Conservation (phyloP, 352 stramenopile species). For the Phytophthora agathidicida region DNA sequence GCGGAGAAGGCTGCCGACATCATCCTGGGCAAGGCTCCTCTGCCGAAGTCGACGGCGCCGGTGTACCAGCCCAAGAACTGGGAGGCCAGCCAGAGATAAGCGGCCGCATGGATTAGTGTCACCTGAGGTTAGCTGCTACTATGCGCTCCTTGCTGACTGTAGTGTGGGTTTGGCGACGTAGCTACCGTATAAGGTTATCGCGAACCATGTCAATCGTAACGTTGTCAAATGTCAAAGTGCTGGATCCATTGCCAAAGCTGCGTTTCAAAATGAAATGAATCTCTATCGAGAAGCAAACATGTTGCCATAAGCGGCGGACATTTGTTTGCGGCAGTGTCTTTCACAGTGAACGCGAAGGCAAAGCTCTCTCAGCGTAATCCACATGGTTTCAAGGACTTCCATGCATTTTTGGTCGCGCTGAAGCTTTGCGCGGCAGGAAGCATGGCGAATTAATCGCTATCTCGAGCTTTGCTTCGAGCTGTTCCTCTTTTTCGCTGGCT, state of each 20-base stretch:
- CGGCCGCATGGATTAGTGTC: background rate
- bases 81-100: conserved; percentile 74
- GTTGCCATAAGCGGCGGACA: no score
- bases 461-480: conserved; percentile 14
- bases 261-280: no score
- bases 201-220: no score
- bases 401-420: background rate
- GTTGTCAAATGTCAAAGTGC: no score
- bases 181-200: no score
- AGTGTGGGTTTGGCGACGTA: conserved; percentile 6
- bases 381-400: conserved; percentile 3
- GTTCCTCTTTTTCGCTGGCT: conserved; percentile 1
- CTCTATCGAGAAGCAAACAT: no score
- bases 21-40: conserved; percentile 77
- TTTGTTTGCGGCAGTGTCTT: no score
- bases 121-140: conserved; percentile 7
- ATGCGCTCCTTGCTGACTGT: conserved; percentile 5
- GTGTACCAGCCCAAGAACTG: conserved; percentile 81
- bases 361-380: background rate
- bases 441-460: conserved; percentile 14
- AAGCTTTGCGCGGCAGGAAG: no score
- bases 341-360: no score
- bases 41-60: conserved; percentile 74
- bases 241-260: no score
- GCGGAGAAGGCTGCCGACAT: conserved; percentile 94